Base-by-base conservation (phyloP, 1,284 basidiomycete species). In the Moesziomyces aphidis region DNA sequence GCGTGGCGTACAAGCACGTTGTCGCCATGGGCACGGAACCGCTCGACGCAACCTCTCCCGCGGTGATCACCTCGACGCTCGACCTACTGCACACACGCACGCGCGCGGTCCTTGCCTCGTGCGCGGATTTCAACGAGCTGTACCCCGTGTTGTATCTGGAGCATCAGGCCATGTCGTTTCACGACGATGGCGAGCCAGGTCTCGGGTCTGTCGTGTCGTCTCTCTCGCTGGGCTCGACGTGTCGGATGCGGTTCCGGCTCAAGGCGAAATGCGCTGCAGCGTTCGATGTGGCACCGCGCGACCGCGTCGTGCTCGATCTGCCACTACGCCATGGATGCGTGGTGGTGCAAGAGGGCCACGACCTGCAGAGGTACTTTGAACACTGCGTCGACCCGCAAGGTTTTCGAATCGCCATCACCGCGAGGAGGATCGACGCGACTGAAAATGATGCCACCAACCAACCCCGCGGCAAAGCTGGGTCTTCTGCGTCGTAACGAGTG, bases 171-270 rank as follows among this genome's bases (percentile, higher is more conserved):
- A 79, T 79, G 77, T 61, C 55, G 3, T 79, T 55, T 36, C 77
- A 79, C 56, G 77, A 79, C 56, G 77, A 79, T 26, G 77, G 77
- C 13, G 76, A 79, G 34, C 76, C 77, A 0, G 77, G 77, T 3
- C 44, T 79, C 0, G 77, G 77, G 0, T 59, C 77, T 0, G 45
- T 79, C 28, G 73, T 79, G 13, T 55, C 69, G 1, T 78, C 77
- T 3, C 66, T 79, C 19, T 73, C 67, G 5, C 56, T 79, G 9
- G 77, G 76, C 2, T 59, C 57, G 4, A 49, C 59, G 4, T 77
- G 76, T 17, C 48, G 58, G 10, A 79, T 79, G 76, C 67, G 58
- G 42, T 79, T 79, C 17, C 31, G 76, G 1, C 44, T 77, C 36
- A 79, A 79, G 53, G 26, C 43, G 0, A 78, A 73, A 44, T 50